Evolutionary conservation across 1,284 basidiomycete species (phyloP), one percentile per base, ranked within the genome.

Genomic region (Ceraceosorus guamensis): DNA sequence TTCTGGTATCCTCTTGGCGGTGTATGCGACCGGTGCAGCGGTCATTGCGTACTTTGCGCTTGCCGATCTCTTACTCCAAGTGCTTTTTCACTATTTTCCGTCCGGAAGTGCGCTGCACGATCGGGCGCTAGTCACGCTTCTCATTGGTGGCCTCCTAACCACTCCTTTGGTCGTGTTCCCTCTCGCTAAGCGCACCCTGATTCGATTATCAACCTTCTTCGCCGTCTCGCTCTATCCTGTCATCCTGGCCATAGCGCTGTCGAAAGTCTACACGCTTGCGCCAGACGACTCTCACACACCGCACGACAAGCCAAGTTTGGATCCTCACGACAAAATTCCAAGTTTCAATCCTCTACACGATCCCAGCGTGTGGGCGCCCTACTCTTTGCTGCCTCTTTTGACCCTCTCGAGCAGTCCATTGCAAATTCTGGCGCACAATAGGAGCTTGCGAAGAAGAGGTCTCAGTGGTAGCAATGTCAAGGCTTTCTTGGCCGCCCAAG

Each of bases 31-130:
- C 3, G 70, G 70, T 6, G 63, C 65, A 18, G 73, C 73, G 18
- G 61, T 71, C 48, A 63, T 75, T 30, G 71, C 68, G 34, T 74
- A 75, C 57, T 68, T 71, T 59, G 68, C 71, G 5, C 59, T 73
- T 31, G 68, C 70, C 2, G 70, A 75, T 53, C 56, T 73, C 39
- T 58, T 75, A 0, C 57, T 73, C 6, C 73, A 73, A 37, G 67
- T 74, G 24, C 67, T 69, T 30, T 67, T 73, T 54, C 65, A 73
- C 62, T 75, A 75, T 44, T 59, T 63, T 1, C 60, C 59, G 10
- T 62, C 60, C 3, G 70, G 70, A 5, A 56, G 67, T 6, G 57
- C 65, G n/a, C 59, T 72, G 18, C 70, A 73, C 43, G 68, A 70
- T 44, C 61, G 73, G 6, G 67, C 64, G 6, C 68, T 73, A 44